phyloP scores from a whole-genome alignment of 345 rosid genomes.

The Aegle marmelos region DNA sequence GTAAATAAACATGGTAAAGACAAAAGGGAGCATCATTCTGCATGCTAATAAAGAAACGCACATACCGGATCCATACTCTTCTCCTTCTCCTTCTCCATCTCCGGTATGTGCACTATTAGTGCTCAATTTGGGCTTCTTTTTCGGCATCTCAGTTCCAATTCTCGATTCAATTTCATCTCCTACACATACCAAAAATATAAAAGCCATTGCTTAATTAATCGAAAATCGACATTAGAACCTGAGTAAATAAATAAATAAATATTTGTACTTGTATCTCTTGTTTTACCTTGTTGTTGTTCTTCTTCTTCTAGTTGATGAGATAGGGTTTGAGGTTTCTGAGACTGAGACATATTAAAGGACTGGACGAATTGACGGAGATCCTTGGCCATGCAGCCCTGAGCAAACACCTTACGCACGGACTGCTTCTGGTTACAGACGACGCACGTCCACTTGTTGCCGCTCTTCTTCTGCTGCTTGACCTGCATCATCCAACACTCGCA shows the following conservation, averaged over 20 bases:
- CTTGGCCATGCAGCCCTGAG: conserved; percentile 62
- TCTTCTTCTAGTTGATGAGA: no score
- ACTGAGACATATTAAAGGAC: conserved; percentile 71
- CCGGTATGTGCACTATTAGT: background rate
- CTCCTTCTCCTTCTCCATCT: background rate
- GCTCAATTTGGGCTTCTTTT: conserved; percentile 52
- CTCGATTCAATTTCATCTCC: conserved; percentile 33
- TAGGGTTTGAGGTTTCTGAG: background rate
- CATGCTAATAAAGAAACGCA: background rate
- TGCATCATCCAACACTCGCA: conserved; percentile 90
- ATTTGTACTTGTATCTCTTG: background rate
- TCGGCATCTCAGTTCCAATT: conserved; percentile 53
- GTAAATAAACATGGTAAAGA: no score
- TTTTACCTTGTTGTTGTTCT: background rate
- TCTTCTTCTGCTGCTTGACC: conserved; percentile 91
- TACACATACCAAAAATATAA: background rate
- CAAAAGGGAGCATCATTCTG: no score
- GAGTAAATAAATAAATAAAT: background rate
- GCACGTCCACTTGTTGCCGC: conserved; percentile 77
- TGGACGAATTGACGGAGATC: conserved; percentile 77
- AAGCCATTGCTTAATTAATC: background rate
- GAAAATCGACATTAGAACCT: background rate
- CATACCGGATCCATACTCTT: background rate
- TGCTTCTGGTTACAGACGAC: conserved; percentile 84
- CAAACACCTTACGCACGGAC: conserved; percentile 61